Base-by-base conservation (phyloP, 106 monocot genomes). In the Allium fistulosum region DNA sequence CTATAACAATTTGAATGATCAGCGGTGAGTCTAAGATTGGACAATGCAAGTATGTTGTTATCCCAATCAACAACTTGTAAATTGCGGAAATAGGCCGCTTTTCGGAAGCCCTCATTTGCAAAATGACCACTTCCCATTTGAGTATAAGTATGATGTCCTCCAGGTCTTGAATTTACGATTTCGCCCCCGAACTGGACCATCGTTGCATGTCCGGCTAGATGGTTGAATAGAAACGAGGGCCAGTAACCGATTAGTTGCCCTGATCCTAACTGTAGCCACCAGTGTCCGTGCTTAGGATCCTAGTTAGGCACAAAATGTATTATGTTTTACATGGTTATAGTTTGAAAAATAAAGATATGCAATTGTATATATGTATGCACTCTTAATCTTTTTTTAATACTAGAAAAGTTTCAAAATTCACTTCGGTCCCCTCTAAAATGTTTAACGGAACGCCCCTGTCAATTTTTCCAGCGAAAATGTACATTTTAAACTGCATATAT, bases 121-220 rank as follows among this genome's bases (percentile, higher is more conserved):
- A 89, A 84, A 37, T 73, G 85, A 13, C 84, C 85, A 27, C 88
- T 89, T 17, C 84, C 84, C 85, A 84, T 85, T 53, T 89, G 80
- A 1, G 85, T 89, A 4, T 71, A 77, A 4, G 82, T 89, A 80
- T 85, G 84, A 17, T 10, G 51, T 7, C 82, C 80, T 7, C 72
- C 65, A 7, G 77, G 65, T 9, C 75, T 57, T 0, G 81, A 67
- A 75, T 93, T 86, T 7, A 93, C 88, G 6, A 93, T 69, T 77
- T 93, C 93, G 2, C 93, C 93, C 0, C 93, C 93, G 50, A 85
- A 93, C 51, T 93, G 88, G 55, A 93, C 83, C 93, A 88, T 93
- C 75, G 64, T 84, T 6, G 88, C 93, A 62, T 81, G 81, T 10
- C 65, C 8, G 0, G 70, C 72, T 17, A 93, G 53, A 73, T 81